Base-by-base conservation (phyloP, 768 basidiomycete species). In the Pleurotus cornucopiae region DNA sequence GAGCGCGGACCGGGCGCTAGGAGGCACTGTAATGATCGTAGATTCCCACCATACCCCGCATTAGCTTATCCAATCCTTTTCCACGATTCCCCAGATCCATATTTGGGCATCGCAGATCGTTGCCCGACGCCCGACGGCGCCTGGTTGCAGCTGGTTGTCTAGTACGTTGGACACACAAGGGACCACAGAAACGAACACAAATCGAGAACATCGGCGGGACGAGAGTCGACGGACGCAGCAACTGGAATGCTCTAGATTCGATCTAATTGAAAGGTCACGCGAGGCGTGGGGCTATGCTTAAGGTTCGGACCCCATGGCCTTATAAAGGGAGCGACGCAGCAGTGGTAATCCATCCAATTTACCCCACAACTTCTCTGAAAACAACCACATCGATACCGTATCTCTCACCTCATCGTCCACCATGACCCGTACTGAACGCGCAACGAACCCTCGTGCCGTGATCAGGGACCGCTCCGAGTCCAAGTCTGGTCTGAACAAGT, bases 381-480 rank as follows among this genome's bases (percentile, higher is more conserved):
- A 34, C 38, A 52, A 52, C 34, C 34, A 21, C 30, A 18, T 39
- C 51, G 37, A 21, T 37, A 40, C 30, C 38, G 23, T n/a, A 9
- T 25, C 49, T 20, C 46, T n/a, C 45, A 18, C 9, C 49, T 18
- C 54, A 16, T 45, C 49, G 38, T 23, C 38, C 16, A 37, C 44
- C 67, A 92, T 92, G 89, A 91, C 89, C 57, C 88, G 90, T 64
- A 92, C 90, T 52, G 84, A 78, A 61, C 88, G 90, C 63, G 77
- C 89, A 56, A 66, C 80, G 44, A 86, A 79, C 67, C 88, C 86
- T 49, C 82, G 84, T 58, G 91, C 90, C 46, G 71, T 90, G 63
- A 59, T 79, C 59, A 86, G 82, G 73, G 90, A 93, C 73, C 87
- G 89, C 64, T 89, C 88, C 13, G 82, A 86, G 74, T 83, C 85